Conservation (phyloP, 1,284 basidiomycete species). For the Ustilago lituana region DNA sequence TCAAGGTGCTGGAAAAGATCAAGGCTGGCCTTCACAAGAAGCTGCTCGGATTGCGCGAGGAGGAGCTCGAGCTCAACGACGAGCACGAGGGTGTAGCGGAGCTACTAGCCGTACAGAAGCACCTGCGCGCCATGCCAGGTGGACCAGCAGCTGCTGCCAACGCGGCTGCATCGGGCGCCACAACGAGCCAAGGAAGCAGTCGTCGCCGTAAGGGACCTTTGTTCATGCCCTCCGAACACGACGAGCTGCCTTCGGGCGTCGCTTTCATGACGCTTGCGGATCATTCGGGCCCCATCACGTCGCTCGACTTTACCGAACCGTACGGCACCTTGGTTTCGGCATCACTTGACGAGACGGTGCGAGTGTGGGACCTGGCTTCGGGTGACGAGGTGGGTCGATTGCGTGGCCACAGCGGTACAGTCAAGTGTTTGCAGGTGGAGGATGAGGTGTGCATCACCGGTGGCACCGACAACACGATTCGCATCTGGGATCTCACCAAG, state of each 20-base stretch:
- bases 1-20: conserved; percentile 80
- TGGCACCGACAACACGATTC: conserved; percentile 82
- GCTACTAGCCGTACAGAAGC: conserved; percentile 60
- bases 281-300: conserved; percentile 83
- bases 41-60: conserved; percentile 87
- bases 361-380: conserved; percentile 85
- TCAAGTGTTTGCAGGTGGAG: conserved; percentile 93
- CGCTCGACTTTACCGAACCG: conserved; percentile 94
- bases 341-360: conserved; percentile 74
- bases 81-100: conserved; percentile 68
- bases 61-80: conserved; percentile 93
- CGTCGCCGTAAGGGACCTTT: conserved; percentile 72
- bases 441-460: conserved; percentile 90
- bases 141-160: conserved; percentile 57
- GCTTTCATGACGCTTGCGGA: conserved; percentile 94
- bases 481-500: conserved; percentile 63
- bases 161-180: conserved; percentile 35
- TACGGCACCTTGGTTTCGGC: conserved; percentile 88
- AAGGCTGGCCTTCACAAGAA: conserved; percentile 82
- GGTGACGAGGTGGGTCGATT: conserved; percentile 68
- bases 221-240: conserved; percentile 96
- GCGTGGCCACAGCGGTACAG: conserved; percentile 67
- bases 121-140: conserved; percentile 63
- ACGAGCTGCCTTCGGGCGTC: conserved; percentile 89
- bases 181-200: conserved; percentile 40